Evolutionary conservation across 139 green algal species (phyloP), one percentile per base, ranked within the genome.

Genomic region (Pseudopediastrum boryanum): DNA sequence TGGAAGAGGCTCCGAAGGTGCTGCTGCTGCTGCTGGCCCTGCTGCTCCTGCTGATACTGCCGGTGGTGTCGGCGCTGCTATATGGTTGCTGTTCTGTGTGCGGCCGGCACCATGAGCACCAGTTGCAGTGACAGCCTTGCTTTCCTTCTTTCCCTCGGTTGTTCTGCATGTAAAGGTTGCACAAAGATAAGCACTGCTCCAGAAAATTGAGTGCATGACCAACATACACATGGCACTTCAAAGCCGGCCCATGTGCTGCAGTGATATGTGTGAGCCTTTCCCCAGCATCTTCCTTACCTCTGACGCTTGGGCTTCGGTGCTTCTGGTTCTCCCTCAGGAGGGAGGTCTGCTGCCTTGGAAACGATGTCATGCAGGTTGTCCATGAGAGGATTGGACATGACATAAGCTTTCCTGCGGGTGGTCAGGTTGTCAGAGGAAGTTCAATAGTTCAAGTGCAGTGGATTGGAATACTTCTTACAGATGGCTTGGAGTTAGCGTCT

Each of bases 321-420:
- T 12, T 81, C 72, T 3, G 69, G 64, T n/a, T 67, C 62, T 0
- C 83, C 85, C 19, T 86, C 51, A 13, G 74, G 29, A 9, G 84
- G 54, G 35, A 97, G 84, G 76, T 96, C 93, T 25, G 92, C 86
- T 0, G 90, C 92, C 0, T 69, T 59, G 0, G 86, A 84, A 42
- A 97, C 89, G 0, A 87, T 83, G 13, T 94, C 90, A 58, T 91
- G 88, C 31, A 95, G 56, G 73, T 96, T 97, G 79, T 97, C 93
- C 73, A 96, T 81, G 12, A 82, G 85, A 31, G 83, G 67, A 29
- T 95, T 85, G 0, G 64, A 79, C 3, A 56, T 58, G 3, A 97
- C 86, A 23, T 73, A 83, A n/a, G 78, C 33, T 13, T 78, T 66
- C 33, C 69, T 71, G 52, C 50, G 48, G 31, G 50, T 36, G 5